Conservation (phyloP, 768 basidiomycete genomes). For the Boletus sp. region DNA sequence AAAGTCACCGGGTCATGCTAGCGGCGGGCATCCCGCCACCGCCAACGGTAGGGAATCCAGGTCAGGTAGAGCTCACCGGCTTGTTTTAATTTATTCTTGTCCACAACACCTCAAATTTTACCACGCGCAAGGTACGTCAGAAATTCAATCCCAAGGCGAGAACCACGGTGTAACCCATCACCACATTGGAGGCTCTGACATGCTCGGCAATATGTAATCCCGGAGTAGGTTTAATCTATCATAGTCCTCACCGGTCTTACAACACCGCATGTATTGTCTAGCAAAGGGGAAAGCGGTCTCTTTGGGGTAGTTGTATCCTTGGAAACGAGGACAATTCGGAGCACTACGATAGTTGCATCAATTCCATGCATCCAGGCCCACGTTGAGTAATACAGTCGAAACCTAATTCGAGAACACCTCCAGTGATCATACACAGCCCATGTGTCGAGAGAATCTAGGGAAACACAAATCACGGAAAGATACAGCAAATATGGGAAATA, state of each 20-base stretch:
- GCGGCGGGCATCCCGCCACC: constrained; percentile 17
- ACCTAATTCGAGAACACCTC: background rate
- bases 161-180: background rate
- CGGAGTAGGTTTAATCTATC: background rate
- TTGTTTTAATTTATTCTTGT: background rate
- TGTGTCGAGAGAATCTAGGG: background rate
- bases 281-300: constrained; percentile 15
- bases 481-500: constrained; percentile 3
- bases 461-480: constrained; percentile 7
- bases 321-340: background rate
- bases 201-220: constrained; percentile 19
- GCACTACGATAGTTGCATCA: background rate
- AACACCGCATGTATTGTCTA: too few relatives aligned
- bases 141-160: constrained; percentile 41
- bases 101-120: too few relatives aligned
- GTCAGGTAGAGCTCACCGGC: constrained; percentile 30
- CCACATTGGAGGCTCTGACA: background rate
- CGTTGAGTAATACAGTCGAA: constrained; percentile 3
- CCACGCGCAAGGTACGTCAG: constrained; percentile 42
- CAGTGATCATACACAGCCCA: constrained; percentile 10
- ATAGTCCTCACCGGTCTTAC: too few relatives aligned
- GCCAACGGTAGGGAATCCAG: constrained; percentile 44
- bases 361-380: background rate
- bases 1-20: constrained; percentile 29
- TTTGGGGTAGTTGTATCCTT: constrained; percentile 23